Evolutionary conservation across 139 green algal species (phyloP).

Genomic region (Chlorella vulgaris): DNA sequence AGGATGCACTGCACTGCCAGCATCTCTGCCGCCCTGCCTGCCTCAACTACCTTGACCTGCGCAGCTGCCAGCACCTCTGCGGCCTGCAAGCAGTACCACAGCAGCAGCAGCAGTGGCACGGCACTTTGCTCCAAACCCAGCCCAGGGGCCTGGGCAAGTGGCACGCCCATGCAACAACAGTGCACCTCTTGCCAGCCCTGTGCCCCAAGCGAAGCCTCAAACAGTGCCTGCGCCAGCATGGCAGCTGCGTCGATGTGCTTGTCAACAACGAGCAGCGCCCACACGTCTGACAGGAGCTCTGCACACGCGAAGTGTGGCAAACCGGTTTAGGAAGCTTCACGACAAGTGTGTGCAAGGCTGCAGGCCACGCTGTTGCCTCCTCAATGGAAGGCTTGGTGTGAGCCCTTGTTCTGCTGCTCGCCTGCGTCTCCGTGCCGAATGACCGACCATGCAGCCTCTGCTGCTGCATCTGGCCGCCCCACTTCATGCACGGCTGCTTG

Average conservation of each 20-base stretch:
- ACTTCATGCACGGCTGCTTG: background rate
- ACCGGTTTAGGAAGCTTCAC: too few species aligned
- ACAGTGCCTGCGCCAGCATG: background rate
- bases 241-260: background rate
- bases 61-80: constrained; percentile 2
- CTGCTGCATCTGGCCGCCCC: background rate
- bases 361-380: background rate
- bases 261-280: background rate
- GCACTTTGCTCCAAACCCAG: background rate
- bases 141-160: too few species aligned
- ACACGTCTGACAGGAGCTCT: background rate
- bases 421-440: background rate
- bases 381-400: background rate
- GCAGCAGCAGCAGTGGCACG: background rate
- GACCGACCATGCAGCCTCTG: background rate
- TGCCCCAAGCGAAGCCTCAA: background rate
- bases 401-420: background rate
- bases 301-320: too few species aligned
- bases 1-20: background rate
- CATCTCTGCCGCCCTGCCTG: background rate
- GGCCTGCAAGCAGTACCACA: background rate
- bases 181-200: background rate
- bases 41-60: background rate
- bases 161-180: too few species aligned
- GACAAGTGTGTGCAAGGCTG: background rate